Conservation (phyloP, 495 filamentous ascomycete genomes). For the Daldinia bambusicola region DNA sequence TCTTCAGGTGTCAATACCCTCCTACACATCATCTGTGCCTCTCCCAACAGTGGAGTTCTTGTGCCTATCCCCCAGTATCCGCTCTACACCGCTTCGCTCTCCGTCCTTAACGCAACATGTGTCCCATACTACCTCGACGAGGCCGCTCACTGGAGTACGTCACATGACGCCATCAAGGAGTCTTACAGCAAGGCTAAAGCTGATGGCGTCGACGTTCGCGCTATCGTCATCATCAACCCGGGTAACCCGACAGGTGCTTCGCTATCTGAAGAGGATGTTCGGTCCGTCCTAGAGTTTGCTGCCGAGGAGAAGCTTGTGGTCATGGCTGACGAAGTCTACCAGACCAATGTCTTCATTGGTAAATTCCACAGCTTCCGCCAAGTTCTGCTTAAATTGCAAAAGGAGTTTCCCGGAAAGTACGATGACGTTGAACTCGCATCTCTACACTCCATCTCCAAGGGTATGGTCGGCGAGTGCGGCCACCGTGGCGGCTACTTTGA, state of each 20-base stretch:
- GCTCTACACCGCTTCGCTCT: constrained; percentile 92
- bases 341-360: constrained; percentile 96
- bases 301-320: constrained; percentile 87
- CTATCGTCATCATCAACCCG: constrained; percentile 97
- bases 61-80: constrained; percentile 98
- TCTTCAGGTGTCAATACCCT: constrained; percentile 95
- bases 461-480: constrained; percentile 98
- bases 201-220: constrained; percentile 84
- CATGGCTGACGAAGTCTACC: constrained; percentile 97
- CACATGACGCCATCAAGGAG: constrained; percentile 75
- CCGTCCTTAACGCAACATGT: constrained; percentile 83
- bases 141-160: constrained; percentile 83
- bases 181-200: constrained; percentile 75
- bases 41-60: constrained; percentile 82
- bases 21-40: constrained; percentile 85
- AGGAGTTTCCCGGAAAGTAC: constrained; percentile 75
- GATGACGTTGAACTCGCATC: constrained; percentile 88
- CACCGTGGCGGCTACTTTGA: constrained; percentile 98
- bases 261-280: constrained; percentile 79
- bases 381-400: constrained; percentile 83
- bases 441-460: constrained; percentile 88
- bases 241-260: constrained; percentile 96
- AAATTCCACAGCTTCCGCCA: constrained; percentile 96
- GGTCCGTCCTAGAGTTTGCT: constrained; percentile 82
- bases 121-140: constrained; percentile 96